phyloP scores from a whole-genome alignment of 768 basidiomycete genomes.

The Phylloporus sp. region DNA sequence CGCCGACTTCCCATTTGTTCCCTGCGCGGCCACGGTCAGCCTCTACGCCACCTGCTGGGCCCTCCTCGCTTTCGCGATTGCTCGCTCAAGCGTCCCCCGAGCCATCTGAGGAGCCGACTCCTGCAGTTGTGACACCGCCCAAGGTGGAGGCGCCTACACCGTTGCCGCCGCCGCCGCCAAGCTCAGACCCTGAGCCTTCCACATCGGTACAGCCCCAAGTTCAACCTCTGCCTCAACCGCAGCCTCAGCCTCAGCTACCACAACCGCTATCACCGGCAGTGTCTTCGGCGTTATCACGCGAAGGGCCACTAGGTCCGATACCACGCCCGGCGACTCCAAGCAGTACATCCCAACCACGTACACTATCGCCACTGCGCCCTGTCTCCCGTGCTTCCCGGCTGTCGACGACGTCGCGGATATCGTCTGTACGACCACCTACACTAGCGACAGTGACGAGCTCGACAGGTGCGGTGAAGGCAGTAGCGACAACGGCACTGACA shows the following conservation, averaged over 20 bases:
- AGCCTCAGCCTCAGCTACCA: conserved; percentile 32
- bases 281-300: background rate
- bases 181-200: conserved; percentile 1
- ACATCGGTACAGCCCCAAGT: conserved; percentile 12
- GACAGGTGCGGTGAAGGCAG: conserved; percentile 49
- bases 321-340: conserved; percentile 20
- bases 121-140: conserved; percentile 27
- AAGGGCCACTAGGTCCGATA: background rate
- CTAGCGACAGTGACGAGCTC: conserved; percentile 47
- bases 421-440: conserved; percentile 56
- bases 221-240: background rate
- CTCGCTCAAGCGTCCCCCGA: conserved; percentile 65
- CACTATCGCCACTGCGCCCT: conserved; percentile 62
- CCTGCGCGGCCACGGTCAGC: conserved; percentile 59
- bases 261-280: conserved; percentile 31
- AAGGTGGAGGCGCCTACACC: conserved; percentile 29
- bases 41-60: conserved; percentile 66
- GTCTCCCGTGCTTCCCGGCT: conserved; percentile 69
- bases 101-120: conserved; percentile 30
- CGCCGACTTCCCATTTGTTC: conserved; percentile 67
- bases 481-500: conserved; percentile 64
- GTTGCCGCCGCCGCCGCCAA: conserved; percentile 19
- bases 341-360: conserved; percentile 28
- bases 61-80: conserved; percentile 75
- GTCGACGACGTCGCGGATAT: conserved; percentile 67